Evolutionary conservation across 441 rosid genomes (phyloP).

Genomic region (Aleurites moluccanus): DNA sequence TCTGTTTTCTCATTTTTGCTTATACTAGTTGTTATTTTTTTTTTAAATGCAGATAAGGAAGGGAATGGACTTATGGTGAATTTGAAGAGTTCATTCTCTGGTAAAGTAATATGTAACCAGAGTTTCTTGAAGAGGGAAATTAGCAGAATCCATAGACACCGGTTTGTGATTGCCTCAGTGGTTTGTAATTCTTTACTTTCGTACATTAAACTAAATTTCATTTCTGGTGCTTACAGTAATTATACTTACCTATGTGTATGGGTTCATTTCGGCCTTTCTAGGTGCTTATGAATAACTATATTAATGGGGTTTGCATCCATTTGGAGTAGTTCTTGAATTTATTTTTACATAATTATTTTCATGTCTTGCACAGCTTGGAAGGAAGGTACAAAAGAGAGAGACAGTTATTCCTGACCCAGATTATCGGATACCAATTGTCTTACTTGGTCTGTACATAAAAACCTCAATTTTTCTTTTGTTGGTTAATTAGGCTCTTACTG

Average conservation of each 20-base stretch:
- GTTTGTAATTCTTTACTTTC: constrained; percentile 30
- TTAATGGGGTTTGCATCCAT: constrained; percentile 13
- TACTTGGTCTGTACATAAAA: constrained; percentile 46
- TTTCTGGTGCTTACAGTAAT: not conserved
- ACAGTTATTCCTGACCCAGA: constrained; percentile 71
- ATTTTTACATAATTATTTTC: constrained; percentile 12
- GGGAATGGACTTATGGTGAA: constrained; percentile 28
- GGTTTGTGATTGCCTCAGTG: constrained; percentile 38
- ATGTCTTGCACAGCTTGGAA: constrained; percentile 56
- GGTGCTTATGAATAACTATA: not conserved
- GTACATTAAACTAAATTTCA: not conserved
- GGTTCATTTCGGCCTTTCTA: not conserved
- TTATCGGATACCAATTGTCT: constrained; percentile 57
- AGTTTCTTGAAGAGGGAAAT: constrained; percentile 26
- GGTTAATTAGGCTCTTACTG: not conserved
- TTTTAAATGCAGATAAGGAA: constrained; percentile 40
- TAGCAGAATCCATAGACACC: constrained; percentile 23
- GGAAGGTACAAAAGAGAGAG: constrained; percentile 47
- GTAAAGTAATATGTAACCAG: constrained; percentile 24
- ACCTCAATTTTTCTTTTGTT: not conserved
- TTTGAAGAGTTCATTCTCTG: constrained; percentile 40
- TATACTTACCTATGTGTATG: not conserved
- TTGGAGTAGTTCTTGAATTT: not conserved
- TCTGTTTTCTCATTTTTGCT: not conserved
- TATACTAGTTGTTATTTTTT: constrained; percentile 10